Conservation (phyloP, 257 asterid genomes). For the Solanum megistacrolobum region DNA sequence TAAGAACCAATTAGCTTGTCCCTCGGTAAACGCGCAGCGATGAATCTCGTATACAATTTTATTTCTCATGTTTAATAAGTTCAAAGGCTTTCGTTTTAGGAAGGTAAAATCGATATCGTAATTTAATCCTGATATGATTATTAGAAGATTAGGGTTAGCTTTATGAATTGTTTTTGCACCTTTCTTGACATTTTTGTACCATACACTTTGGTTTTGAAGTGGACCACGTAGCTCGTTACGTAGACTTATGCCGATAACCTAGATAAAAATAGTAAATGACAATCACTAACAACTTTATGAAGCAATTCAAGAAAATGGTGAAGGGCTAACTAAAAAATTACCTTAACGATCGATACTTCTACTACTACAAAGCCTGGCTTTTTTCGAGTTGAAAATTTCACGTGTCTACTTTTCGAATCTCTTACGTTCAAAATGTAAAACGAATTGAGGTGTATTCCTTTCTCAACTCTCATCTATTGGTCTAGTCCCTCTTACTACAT, state of each 20-base stretch:
- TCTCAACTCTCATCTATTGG: neutral
- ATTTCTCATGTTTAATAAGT: neutral
- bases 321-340: neutral
- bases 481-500: neutral
- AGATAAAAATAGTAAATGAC: neutral
- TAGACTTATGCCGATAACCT: constrained; percentile 54
- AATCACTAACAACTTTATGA: neutral
- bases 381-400: neutral
- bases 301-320: neutral
- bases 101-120: constrained; percentile 29
- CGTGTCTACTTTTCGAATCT: neutral
- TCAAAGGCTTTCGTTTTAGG: constrained; percentile 21
- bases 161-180: constrained; percentile 33
- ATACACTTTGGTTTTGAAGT: constrained; percentile 18
- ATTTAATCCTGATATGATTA: constrained; percentile 35
- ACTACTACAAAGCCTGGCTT: neutral
- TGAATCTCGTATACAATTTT: constrained; percentile 49
- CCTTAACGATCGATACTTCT: neutral
- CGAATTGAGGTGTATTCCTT: neutral
- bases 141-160: constrained; percentile 31
- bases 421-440: neutral
- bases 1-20: constrained; percentile 11
- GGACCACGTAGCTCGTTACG: constrained; percentile 66
- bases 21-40: constrained; percentile 27
- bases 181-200: constrained; percentile 27